Conservation (phyloP, 148 eudicot genomes). For the Euryodendron excelsum region DNA sequence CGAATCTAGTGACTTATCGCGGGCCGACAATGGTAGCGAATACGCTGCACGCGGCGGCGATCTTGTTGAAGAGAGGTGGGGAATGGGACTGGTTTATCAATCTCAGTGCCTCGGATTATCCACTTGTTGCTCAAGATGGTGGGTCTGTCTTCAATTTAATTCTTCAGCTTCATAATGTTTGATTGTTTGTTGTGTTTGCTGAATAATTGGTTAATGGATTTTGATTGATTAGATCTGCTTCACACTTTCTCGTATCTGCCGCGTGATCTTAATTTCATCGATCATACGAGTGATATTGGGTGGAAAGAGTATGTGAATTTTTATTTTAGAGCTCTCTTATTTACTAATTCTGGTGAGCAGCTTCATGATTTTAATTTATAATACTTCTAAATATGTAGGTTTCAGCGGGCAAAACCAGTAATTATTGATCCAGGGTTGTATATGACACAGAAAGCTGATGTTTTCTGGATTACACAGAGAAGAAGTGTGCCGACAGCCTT, state of each 20-base stretch:
- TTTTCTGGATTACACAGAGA: slow-evolving; percentile 80
- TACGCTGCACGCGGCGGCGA: slow-evolving; percentile 86
- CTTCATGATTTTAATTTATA: neutral
- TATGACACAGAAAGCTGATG: slow-evolving; percentile 66
- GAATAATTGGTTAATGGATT: slow-evolving; percentile 16
- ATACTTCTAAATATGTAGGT: slow-evolving; percentile 39
- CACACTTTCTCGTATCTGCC: slow-evolving; percentile 79
- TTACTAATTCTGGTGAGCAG: neutral
- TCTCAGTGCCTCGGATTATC: slow-evolving; percentile 94
- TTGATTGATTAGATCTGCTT: slow-evolving; percentile 71
- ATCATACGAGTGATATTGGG: slow-evolving; percentile 89
- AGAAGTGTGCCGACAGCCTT: slow-evolving; percentile 93
- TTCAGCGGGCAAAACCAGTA: slow-evolving; percentile 80
- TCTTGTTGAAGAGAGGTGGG: slow-evolving; percentile 65
- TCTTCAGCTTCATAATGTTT: neutral
- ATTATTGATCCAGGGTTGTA: slow-evolving; percentile 92
- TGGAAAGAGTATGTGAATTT: slow-evolving; percentile 83
- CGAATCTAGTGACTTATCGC: slow-evolving; percentile 77
- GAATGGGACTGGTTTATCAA: slow-evolving; percentile 98
- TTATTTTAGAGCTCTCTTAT: neutral
- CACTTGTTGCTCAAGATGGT: slow-evolving; percentile 95
- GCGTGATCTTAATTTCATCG: slow-evolving; percentile 82
- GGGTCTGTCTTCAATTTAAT: neutral
- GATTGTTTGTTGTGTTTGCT: slow-evolving; percentile 6
- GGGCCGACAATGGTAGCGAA: slow-evolving; percentile 97